Evolutionary conservation across 2,329 filamentous ascomycete genomes (phyloP), one percentile per base, ranked within the genome.

Genomic region (Elsinoe necatrix): DNA sequence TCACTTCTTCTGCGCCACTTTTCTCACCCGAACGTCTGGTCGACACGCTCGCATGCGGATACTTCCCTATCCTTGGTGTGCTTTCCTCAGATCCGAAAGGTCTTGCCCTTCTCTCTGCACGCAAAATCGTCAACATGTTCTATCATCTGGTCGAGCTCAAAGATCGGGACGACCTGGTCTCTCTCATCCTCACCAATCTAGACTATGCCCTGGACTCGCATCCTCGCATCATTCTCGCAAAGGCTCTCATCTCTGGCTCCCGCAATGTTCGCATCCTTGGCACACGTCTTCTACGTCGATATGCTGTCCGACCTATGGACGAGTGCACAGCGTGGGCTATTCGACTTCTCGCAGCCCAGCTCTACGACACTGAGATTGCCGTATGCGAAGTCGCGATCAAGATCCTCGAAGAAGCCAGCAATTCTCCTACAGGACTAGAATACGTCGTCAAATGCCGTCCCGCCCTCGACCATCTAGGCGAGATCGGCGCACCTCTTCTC

Each of bases 41-140:
- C 1, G 90, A 95, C 64, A 96, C 89, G 0, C 78, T 98, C 5
- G 93, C 89, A 60, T 85, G 87, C 14, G 95, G 95, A 9, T 98
- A 98, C 70, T 95, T 98, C 69, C 83, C 90, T 12, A 89, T 98
- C 77, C 75, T 98, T 1, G 95, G 93, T 6, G 84, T 89, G 9
- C 73, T 98, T 58, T 97, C 87, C 64, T 85, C 85, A 55, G 89
- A 95, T 65, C 75, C 80, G 0, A 88, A 86, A 63, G 93, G 93
- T 0, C 78, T 97, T 21, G 83, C 86, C 60, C 92, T 98, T 73
- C 81, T 98, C 67, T 92, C 97, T 69, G 80, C 89, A 64, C 97
- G 93, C 92, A 89, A 90, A 64, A 95, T 98, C 79, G 91, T 96
- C 73, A 97, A 97, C 71, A 98, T 98, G 89, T 95, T 97, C 78